Percentiles rank a stretch among this genome's conserved stretches.
phyloP scores from a whole-genome alignment of 805 yeast genomes.

The Lipomyces mesembrius region DNA sequence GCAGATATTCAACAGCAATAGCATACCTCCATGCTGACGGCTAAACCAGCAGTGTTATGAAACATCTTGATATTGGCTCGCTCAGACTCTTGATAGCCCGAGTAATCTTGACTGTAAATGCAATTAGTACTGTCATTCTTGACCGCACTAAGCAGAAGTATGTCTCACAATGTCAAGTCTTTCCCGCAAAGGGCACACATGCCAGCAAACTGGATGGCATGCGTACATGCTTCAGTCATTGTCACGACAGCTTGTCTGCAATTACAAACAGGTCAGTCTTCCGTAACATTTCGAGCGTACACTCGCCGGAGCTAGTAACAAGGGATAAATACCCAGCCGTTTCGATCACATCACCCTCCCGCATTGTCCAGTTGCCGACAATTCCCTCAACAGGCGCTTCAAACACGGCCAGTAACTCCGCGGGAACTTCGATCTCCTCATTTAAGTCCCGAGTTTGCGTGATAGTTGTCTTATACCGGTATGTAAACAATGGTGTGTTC shows the following conservation, averaged over 20 bases:
- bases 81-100: constrained; percentile 68
- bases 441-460: constrained; percentile 48
- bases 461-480: constrained; percentile 65
- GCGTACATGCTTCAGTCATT: constrained; percentile 83
- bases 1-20: no score
- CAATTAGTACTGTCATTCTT: not conserved
- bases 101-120: constrained; percentile 70
- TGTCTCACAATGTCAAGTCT: constrained; percentile 51
- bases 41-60: constrained; percentile 82
- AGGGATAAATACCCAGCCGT: constrained; percentile 35
- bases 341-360: constrained; percentile 63
- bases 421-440: constrained; percentile 43
- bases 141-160: not conserved
- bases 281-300: not conserved
- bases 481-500: constrained; percentile 61
- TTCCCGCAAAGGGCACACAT: constrained; percentile 92
- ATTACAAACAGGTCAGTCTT: constrained; percentile 1
- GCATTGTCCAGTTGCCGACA: constrained; percentile 56
- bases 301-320: not conserved
- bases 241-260: constrained; percentile 57
- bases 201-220: constrained; percentile 92
- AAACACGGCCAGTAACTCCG: constrained; percentile 54
- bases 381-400: constrained; percentile 84
- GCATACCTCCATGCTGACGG: constrained; percentile 60
- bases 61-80: constrained; percentile 87